These are phyloP conservation scores for Pseudozyma thailandica DNA, from an alignment of 1,284 basidiomycete genomes.

Conservation along the genomic window DNA sequence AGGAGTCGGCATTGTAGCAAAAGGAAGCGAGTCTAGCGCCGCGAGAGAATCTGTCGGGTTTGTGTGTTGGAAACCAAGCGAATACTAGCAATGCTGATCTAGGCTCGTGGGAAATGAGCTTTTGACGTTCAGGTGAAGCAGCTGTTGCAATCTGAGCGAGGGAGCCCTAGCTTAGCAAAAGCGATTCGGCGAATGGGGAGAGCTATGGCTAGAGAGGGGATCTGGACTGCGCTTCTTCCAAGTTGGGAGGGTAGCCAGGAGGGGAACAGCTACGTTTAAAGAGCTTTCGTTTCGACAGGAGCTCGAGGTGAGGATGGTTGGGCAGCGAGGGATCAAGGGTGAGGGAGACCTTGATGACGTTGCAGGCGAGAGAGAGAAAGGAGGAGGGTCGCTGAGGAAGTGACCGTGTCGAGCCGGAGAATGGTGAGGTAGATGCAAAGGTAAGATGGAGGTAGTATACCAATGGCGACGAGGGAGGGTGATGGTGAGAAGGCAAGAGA, in stretches of 20 bases:
- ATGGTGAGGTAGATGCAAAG: background rate
- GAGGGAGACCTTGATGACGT: slow-evolving; percentile 48
- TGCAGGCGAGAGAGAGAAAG: slow-evolving; percentile 3
- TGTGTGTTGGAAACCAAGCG: background rate
- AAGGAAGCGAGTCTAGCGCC: background rate
- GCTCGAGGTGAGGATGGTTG: background rate
- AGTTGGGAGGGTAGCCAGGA: background rate
- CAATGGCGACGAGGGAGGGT: slow-evolving; percentile 4
- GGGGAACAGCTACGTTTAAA: slow-evolving; percentile 2
- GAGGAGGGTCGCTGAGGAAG: background rate
- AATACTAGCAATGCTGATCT: background rate
- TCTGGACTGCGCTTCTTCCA: slow-evolving; percentile 8
- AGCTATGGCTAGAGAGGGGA: slow-evolving; percentile 24
- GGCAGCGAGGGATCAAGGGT: slow-evolving; percentile 39
- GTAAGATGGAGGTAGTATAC: slow-evolving; percentile 12
- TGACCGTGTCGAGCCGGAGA: background rate
- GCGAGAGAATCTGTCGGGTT: background rate
- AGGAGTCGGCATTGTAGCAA: slow-evolving; percentile 46
- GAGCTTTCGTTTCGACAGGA: background rate
- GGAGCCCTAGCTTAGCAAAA: slow-evolving; percentile 16
- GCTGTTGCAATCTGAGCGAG: slow-evolving; percentile 15
- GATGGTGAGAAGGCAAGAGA: slow-evolving; percentile 23
- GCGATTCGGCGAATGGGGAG: slow-evolving; percentile 5
- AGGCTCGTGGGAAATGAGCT: background rate
- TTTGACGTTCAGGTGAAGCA: background rate